phyloP scores from a whole-genome alignment of 192 early-diverging fungal species.

The Coemansia sp. region DNA sequence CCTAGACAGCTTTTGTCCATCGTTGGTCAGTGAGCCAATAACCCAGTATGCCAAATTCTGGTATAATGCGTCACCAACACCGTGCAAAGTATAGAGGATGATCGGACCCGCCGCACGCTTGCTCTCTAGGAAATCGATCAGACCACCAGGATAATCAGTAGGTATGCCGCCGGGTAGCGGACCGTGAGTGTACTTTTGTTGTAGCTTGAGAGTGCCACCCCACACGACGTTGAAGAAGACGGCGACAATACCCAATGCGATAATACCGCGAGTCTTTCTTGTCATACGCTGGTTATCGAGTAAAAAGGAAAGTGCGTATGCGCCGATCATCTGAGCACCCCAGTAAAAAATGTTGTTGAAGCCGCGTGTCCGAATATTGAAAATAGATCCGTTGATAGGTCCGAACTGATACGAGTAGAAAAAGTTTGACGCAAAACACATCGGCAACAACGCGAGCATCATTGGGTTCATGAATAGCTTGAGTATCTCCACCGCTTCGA shows the following conservation, averaged over 20 bases:
- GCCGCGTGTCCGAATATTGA: conserved; percentile 68
- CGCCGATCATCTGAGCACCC: conserved; percentile 73
- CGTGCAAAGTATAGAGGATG: conserved; percentile 73
- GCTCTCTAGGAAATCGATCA: conserved; percentile 48
- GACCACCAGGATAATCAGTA: conserved; percentile 35
- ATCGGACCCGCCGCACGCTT: conserved; percentile 60
- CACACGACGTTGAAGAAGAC: conserved; percentile 60
- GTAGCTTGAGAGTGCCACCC: conserved; percentile 63
- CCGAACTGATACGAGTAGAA: conserved; percentile 80
- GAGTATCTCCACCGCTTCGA: conserved; percentile 60
- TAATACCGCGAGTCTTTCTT: conserved; percentile 64
- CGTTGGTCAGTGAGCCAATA: conserved; percentile 82
- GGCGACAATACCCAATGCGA: conserved; percentile 55
- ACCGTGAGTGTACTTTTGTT: conserved; percentile 59
- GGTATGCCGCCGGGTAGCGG: conserved; percentile 10
- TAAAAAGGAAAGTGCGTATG: conserved; percentile 66
- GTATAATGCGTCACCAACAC: conserved; percentile 76
- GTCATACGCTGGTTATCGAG: conserved; percentile 61
- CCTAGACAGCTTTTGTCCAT: conserved; percentile 64
- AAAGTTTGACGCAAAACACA: conserved; percentile 77
- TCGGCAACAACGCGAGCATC: conserved; percentile 68
- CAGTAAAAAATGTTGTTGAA: conserved; percentile 81
- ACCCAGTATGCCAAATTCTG: conserved; percentile 82
- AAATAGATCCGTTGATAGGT: conserved; percentile 66
- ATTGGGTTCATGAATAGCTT: conserved; percentile 67